Evolutionary conservation across 768 basidiomycete genomes (phyloP).

Genomic region (Tricholoma saponaceum): DNA sequence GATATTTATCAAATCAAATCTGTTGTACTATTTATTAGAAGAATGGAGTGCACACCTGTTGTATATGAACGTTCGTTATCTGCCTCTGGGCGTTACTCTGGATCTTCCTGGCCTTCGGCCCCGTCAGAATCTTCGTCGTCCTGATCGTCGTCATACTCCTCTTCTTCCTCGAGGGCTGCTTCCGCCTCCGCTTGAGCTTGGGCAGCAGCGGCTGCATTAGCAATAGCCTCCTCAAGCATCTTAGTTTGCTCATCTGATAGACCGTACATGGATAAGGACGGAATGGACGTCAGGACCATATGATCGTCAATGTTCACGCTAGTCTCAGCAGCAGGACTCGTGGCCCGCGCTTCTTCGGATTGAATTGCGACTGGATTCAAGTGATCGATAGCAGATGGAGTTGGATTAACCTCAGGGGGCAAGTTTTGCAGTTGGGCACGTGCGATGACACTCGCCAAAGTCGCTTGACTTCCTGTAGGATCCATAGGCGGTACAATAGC

Average conservation of each 20-base stretch:
- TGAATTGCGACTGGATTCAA: background rate
- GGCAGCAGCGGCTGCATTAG: constrained; percentile 68
- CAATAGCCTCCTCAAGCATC: constrained; percentile 68
- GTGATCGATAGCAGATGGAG: background rate
- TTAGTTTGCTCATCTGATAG: constrained; percentile 71
- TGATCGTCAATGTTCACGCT: constrained; percentile 6
- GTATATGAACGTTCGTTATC: background rate
- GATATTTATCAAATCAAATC: constrained; percentile 11
- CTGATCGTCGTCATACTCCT: constrained; percentile 45
- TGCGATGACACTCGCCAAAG: constrained; percentile 68
- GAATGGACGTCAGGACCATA: constrained; percentile 15
- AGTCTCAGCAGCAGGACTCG: background rate
- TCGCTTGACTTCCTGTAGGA: constrained; percentile 57
- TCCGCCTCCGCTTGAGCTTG: constrained; percentile 79
- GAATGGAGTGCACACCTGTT: constrained; percentile 3
- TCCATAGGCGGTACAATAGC: constrained; percentile 29
- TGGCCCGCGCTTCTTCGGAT: background rate
- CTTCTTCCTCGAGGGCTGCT: constrained; percentile 69
- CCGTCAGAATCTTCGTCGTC: constrained; percentile 42
- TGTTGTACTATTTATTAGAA: constrained; percentile 10
- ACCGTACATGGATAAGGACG: constrained; percentile 62
- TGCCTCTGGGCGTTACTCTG: constrained; percentile 12
- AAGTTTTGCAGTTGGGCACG: constrained; percentile 57
- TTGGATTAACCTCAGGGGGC: constrained; percentile 7
- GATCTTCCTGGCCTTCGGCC: constrained; percentile 29